Evolutionary conservation across 1,284 basidiomycete genomes (phyloP).

Genomic region (Jaminaea rosea): DNA sequence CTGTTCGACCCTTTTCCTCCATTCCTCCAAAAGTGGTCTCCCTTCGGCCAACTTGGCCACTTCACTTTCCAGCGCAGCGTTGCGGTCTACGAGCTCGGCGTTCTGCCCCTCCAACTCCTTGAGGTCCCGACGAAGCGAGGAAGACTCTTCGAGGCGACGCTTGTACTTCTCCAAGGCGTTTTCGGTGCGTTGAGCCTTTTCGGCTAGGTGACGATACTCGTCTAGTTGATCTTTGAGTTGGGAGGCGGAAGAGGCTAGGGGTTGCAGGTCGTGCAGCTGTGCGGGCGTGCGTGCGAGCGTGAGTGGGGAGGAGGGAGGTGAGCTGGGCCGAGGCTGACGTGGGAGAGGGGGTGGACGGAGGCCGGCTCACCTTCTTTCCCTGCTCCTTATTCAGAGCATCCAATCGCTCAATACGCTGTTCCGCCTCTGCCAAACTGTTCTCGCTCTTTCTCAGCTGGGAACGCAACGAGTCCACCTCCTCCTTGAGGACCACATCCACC

Average conservation of each 20-base stretch:
- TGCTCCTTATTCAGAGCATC: slow-evolving; percentile 12
- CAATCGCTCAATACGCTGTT: slow-evolving; percentile 27
- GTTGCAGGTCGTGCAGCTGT: slow-evolving; percentile 68
- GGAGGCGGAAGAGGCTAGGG: slow-evolving; percentile 64
- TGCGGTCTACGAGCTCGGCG: slow-evolving; percentile 77
- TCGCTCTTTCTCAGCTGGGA: slow-evolving; percentile 28
- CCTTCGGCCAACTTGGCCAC: slow-evolving; percentile 74
- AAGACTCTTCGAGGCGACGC: slow-evolving; percentile 90
- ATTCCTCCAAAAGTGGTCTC: slow-evolving; percentile 83
- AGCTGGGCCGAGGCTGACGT: too few relatives aligned
- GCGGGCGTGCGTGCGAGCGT: neutral
- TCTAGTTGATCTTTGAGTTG: slow-evolving; percentile 86
- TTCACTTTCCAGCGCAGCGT: slow-evolving; percentile 80
- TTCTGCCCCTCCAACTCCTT: slow-evolving; percentile 86
- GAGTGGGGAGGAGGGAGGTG: neutral
- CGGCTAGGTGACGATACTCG: slow-evolving; percentile 69
- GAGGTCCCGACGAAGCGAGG: slow-evolving; percentile 73
- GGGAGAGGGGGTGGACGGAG: too few relatives aligned
- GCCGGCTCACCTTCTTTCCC: slow-evolving; percentile 15
- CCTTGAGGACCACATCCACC: slow-evolving; percentile 25
- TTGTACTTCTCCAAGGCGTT: slow-evolving; percentile 98
- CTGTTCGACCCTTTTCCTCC: slow-evolving; percentile 78
- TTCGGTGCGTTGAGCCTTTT: slow-evolving; percentile 82
- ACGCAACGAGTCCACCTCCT: slow-evolving; percentile 33
- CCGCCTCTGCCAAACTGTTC: slow-evolving; percentile 31